Conservation (phyloP, 73 alveolate genomes). For the Tetrahymena malaccensis region DNA sequence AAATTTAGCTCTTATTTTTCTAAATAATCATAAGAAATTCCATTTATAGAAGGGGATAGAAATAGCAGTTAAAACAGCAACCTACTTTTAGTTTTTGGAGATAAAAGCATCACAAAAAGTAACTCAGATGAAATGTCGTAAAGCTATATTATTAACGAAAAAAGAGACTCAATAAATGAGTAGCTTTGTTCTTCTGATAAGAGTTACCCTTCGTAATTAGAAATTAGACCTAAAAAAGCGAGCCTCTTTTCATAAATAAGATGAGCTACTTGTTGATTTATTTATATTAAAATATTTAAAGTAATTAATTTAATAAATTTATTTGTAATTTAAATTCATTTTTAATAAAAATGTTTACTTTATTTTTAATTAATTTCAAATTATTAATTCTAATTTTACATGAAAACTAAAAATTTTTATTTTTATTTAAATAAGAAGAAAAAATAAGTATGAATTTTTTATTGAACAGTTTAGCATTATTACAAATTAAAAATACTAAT, state of each 20-base stretch:
- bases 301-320: too few species aligned
- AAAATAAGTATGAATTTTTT: too few species aligned
- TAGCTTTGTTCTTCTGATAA: background rate
- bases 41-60: background rate
- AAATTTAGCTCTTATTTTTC: background rate
- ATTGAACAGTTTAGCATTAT: too few species aligned
- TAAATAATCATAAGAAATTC: background rate
- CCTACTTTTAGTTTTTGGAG: background rate
- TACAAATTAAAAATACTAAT: too few species aligned
- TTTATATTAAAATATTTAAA: too few species aligned
- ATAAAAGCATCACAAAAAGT: background rate
- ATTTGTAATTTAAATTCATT: background rate
- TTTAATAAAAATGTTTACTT: too few species aligned
- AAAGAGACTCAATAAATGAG: background rate
- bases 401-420: too few species aligned
- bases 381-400: too few species aligned
- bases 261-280: background rate
- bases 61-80: background rate
- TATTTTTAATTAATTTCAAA: too few species aligned
- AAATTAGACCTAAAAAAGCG: background rate
- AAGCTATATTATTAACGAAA: background rate
- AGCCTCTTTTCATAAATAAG: background rate
- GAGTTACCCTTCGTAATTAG: background rate
- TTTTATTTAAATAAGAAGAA: too few species aligned
- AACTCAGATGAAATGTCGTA: background rate